A percentile compares a stretch with the other conserved stretches of the same genome.
Evolutionary conservation across 768 basidiomycete species (phyloP).

Genomic region (Chiua virens): DNA sequence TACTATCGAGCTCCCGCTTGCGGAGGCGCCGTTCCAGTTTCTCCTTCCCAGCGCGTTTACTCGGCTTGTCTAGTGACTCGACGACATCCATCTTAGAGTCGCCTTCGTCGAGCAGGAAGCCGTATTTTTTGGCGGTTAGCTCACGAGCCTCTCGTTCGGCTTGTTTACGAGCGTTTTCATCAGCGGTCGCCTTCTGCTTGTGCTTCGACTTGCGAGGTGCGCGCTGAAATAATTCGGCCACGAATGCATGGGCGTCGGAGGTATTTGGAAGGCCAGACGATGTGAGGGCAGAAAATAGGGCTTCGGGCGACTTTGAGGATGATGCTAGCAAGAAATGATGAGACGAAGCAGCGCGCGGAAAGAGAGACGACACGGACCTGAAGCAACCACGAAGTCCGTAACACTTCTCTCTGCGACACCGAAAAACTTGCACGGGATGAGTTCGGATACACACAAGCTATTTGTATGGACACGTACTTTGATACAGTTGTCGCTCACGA

Average conservation of each 20-base stretch:
- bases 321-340: conserved; percentile 46
- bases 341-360: neutral
- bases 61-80: conserved; percentile 33
- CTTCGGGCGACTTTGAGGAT: conserved; percentile 77
- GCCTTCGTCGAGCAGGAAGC: conserved; percentile 84
- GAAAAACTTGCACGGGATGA: conserved; percentile 56
- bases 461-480: conserved; percentile 44
- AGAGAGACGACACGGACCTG: conserved; percentile 49
- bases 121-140: conserved; percentile 70
- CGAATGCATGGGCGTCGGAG: conserved; percentile 77
- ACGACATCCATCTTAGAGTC: conserved; percentile 47
- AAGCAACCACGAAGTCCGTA: conserved; percentile 84
- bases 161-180: conserved; percentile 53
- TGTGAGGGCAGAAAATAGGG: conserved; percentile 73
- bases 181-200: conserved; percentile 48
- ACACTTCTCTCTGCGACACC: conserved; percentile 82
- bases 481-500: conserved; percentile 77
- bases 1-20: conserved; percentile 78
- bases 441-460: neutral
- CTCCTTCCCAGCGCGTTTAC: conserved; percentile 35
- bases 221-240: conserved; percentile 70
- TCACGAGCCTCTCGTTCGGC: conserved; percentile 75
- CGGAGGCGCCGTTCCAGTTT: conserved; percentile 67
- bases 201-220: conserved; percentile 78
- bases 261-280: conserved; percentile 80